Percentiles rank a stretch among this genome's conserved stretches.
Evolutionary conservation across 192 early-diverging fungal genomes (phyloP).

Genomic region (Dissophora ornata): DNA sequence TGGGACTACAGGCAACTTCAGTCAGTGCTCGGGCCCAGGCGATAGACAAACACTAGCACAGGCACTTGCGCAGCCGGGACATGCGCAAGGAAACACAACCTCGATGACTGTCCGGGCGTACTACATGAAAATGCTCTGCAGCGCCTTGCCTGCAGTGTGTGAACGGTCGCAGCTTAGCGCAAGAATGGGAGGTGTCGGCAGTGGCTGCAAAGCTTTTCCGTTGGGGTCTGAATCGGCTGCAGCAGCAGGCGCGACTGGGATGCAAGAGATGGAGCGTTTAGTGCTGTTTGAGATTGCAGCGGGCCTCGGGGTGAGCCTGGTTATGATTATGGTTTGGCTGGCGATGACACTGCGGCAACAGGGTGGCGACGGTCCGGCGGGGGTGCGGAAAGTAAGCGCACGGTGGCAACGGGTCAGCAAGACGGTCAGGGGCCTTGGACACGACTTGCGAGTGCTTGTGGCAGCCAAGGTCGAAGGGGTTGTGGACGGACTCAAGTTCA

Average conservation of each 20-base stretch:
- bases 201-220: no score
- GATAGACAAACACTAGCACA: not conserved
- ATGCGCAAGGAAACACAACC: not conserved
- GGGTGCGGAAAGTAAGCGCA: not conserved
- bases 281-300: slow-evolving; percentile 40
- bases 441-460: not conserved
- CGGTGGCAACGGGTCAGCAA: slow-evolving; percentile 10
- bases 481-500: slow-evolving; percentile 27
- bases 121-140: slow-evolving; percentile 28
- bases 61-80: not conserved
- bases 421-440: not conserved
- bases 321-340: slow-evolving; percentile 33
- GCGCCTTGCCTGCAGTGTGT: slow-evolving; percentile 10
- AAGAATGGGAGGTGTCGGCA: no score
- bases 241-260: not conserved
- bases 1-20: no score
- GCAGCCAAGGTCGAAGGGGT: slow-evolving; percentile 15
- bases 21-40: no score
- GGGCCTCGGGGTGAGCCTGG: slow-evolving; percentile 21
- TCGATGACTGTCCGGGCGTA: slow-evolving; percentile 7
- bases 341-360: slow-evolving; percentile 24
- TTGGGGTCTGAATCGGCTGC: no score
- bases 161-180: not conserved
- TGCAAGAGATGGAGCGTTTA: slow-evolving; percentile 46
- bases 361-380: not conserved